These are phyloP conservation scores for Aspergillus sp. DNA, from an alignment of 2,329 filamentous ascomycete species.

Conservation along the genomic window DNA sequence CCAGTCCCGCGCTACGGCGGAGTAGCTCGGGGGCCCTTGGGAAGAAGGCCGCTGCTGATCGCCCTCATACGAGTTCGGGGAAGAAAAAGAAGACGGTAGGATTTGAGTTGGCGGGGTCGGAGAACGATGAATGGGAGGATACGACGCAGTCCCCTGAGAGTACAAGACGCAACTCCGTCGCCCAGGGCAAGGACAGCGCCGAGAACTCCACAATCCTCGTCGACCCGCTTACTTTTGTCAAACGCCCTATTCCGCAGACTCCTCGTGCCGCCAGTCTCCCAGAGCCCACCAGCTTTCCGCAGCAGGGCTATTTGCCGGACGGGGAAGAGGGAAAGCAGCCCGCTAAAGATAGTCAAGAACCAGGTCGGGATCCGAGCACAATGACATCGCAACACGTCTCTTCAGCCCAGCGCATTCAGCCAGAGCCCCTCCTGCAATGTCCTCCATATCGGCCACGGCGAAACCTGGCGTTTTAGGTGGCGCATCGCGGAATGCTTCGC, in stretches of 20 bases:
- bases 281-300: slow-evolving; percentile 25
- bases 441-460: slow-evolving; percentile 38
- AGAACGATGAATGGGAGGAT: slow-evolving; percentile 40
- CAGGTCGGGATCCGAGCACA: slow-evolving; percentile 18
- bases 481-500: slow-evolving; percentile 26
- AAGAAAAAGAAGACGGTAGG: slow-evolving; percentile 40
- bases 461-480: slow-evolving; percentile 27
- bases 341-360: slow-evolving; percentile 11
- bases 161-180: slow-evolving; percentile 37
- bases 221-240: slow-evolving; percentile 33
- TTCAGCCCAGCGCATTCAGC: slow-evolving; percentile 32
- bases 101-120: slow-evolving; percentile 37
- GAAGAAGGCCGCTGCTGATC: slow-evolving; percentile 32
- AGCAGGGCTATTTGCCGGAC: slow-evolving; percentile 14
- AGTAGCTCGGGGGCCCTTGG: slow-evolving; percentile 27
- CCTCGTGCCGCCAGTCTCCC: slow-evolving; percentile 31
- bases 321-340: slow-evolving; percentile 8
- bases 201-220: slow-evolving; percentile 27
- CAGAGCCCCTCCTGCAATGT: slow-evolving; percentile 40
- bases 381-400: slow-evolving; percentile 30
- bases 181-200: slow-evolving; percentile 24
- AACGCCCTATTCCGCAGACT: slow-evolving; percentile 30
- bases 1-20: slow-evolving; percentile 33
- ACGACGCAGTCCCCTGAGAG: slow-evolving; percentile 40
- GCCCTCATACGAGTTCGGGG: slow-evolving; percentile 24